Evolutionary conservation across 1,139 yeast genomes (phyloP).

Genomic region (Pichia terricola): DNA sequence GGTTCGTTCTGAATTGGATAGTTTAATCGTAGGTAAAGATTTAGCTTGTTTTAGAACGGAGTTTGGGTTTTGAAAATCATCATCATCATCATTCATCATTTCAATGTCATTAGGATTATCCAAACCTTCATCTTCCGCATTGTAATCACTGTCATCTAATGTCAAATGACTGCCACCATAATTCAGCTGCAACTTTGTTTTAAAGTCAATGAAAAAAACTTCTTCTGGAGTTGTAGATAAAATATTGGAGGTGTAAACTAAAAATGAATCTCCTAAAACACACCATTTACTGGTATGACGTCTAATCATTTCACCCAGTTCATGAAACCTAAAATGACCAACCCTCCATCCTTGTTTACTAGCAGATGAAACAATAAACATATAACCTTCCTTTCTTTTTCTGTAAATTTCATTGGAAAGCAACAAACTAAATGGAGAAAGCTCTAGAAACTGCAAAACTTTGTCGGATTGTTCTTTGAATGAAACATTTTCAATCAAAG

Average conservation of each 20-base stretch:
- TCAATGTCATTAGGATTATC: conserved; percentile 24
- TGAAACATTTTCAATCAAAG: conserved; percentile 48
- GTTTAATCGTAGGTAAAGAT: conserved; percentile 45
- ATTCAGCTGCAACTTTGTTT: conserved; percentile 47
- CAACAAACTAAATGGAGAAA: conserved; percentile 80
- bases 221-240: conserved; percentile 83
- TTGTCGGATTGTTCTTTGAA: conserved; percentile 76
- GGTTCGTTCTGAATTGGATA: conserved; percentile 73
- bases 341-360: conserved; percentile 93
- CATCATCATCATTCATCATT: conserved; percentile 27
- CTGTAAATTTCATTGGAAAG: conserved; percentile 75
- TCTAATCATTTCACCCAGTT: conserved; percentile 73
- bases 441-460: conserved; percentile 76
- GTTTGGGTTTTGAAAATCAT: conserved; percentile 15
- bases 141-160: conserved; percentile 6
- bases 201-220: conserved; percentile 74
- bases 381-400: conserved; percentile 82
- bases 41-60: conserved; percentile 20
- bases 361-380: conserved; percentile 75
- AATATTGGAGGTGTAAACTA: conserved; percentile 78
- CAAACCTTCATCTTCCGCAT: conserved; percentile 18
- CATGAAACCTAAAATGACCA: conserved; percentile 75
- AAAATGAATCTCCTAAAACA: conserved; percentile 71
- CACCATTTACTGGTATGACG: conserved; percentile 93
- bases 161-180: background rate